Percentiles rank a stretch among this genome's conserved stretches.
Conservation (phyloP, 352 stramenopile genomes). For the Plasmopara muralis region DNA sequence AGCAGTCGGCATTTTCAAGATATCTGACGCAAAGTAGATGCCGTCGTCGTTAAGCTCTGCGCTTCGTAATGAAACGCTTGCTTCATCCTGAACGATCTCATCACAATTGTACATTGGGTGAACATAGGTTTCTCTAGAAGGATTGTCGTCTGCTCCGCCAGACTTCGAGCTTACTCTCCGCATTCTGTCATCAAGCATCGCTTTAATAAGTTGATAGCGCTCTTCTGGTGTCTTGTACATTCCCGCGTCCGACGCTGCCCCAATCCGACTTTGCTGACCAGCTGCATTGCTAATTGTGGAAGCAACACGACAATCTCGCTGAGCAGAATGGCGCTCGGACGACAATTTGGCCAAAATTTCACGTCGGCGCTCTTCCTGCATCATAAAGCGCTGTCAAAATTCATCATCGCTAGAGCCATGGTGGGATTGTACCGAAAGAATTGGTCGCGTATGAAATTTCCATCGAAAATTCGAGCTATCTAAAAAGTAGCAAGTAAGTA, state of each 20-base stretch:
- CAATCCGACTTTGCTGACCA: not conserved
- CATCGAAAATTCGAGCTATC: conserved; percentile 20
- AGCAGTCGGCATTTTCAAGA: conserved; percentile 18
- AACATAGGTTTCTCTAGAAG: not conserved
- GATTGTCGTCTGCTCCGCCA: not conserved
- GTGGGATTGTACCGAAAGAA: conserved; percentile 26
- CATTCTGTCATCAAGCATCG: conserved; percentile 12
- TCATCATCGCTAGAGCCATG: not conserved
- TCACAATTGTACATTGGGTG: not conserved
- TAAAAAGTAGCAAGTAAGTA: not conserved
- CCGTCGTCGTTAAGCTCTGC: conserved; percentile 22
- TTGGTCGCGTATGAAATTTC: conserved; percentile 26
- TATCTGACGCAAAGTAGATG: conserved; percentile 51
- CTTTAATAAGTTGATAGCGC: conserved; percentile 22
- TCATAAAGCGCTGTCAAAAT: conserved; percentile 1
- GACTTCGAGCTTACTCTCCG: not conserved
- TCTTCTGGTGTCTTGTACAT: conserved; percentile 13
- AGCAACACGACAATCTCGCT: conserved; percentile 10
- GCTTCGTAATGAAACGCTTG: conserved; percentile 4
- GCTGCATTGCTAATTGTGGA: not conserved
- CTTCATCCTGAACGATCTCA: not conserved
- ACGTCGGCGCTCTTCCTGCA: conserved; percentile 46
- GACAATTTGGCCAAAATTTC: conserved; percentile 68
- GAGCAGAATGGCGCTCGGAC: conserved; percentile 37
- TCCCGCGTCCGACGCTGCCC: not conserved